Evolutionary conservation across 305 asterid genomes (phyloP), one percentile per base, ranked within the genome.

Genomic region (Fraxinus dipetala): DNA sequence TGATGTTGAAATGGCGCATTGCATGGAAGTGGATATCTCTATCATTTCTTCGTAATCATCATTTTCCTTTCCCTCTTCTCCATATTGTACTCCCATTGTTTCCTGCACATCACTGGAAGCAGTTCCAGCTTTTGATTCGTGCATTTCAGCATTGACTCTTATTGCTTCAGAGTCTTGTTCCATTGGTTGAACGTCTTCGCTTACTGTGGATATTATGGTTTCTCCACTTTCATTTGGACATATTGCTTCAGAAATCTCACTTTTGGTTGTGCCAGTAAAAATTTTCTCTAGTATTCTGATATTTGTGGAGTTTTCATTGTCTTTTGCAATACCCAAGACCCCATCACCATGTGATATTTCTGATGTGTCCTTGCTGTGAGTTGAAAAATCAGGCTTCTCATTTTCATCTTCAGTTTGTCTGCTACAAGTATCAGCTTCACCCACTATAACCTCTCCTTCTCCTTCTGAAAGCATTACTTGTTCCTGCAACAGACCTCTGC

Each of bases 401-500:
- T 61, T 83, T 63, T 88, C 82, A 76, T 72, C 85, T 75, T 84
- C 91, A 80, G 81, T 30, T 65, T 73, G 26, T 38, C 72, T 80
- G 81, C 20, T 82, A 32, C 38, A 54, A 26, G 51, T 72, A 63
- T 61, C 78, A 74, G 80, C 86, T 83, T 79, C 80, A 0, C 72
- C 78, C 16, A 74, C 80, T 69, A 86, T 82, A 77, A 70, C 85
- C 83, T 84, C 82, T 4, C 78, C 22, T 75, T 65, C 80, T 72
- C 34, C 79, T 56, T 72, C 79, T 87, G 87, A 38, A 43, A 81
- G 70, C 70, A 65, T 77, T 80, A 28, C 69, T 11, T 48, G 80
- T 63, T 85, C 90, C 95, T 91, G 92, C 74, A 80, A 82, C 65
- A 76, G 30, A 72, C 31, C 32, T 48, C 30, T 65, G 26, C 65